Evolutionary conservation across 2,329 filamentous ascomycete species (phyloP), one percentile per base, ranked within the genome.

Genomic region (Dactylellina parvicollis): DNA sequence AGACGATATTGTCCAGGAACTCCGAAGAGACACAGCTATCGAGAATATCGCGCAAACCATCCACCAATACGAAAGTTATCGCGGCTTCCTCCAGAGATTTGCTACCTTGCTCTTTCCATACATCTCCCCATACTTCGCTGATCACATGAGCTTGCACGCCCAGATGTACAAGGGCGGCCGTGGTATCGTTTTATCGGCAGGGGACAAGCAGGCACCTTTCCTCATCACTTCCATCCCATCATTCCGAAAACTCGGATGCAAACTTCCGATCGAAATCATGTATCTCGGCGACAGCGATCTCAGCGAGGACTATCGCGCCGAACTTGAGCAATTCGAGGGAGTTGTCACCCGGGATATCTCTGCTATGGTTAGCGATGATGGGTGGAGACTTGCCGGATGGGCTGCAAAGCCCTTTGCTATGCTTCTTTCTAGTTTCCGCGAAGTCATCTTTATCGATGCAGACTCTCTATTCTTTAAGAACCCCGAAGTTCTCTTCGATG

Each of bases 341-440:
- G 82, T 84, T 5, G 79, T 81, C 9, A 84, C 82, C 0, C 79
- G 83, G 20, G 82, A 84, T 65, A 78, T 84, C 42, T 79, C 79
- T 10, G 79, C 79, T 24, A 83, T 84, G 82, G 80, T 84, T 7
- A 79, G 81, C 36, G 82, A 83, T 36, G 77, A 79, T 20, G 82
- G 82, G 18, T 84, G 82, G 83, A 79, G 78, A 32, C 76, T 84
- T 38, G 80, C 79, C 8, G 82, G 83, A 3, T 84, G 82, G 82
- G 82, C 82, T 0, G 81, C 80, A 20, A 84, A 84, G 73, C 82
- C 83, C 0, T 84, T 82, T 47, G 82, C 82, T 0, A 82, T 83
- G 24, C 77, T 84, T 3, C 76, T 83, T 67, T 83, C 82, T 1
- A 83, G 81, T 28, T 84, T 84, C 77, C 81, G 82, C 3, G 82